These are phyloP conservation scores for Dryadomyces quercus-mongolicae DNA, from an alignment of 2,329 filamentous ascomycete species.

Conservation along the genomic window DNA sequence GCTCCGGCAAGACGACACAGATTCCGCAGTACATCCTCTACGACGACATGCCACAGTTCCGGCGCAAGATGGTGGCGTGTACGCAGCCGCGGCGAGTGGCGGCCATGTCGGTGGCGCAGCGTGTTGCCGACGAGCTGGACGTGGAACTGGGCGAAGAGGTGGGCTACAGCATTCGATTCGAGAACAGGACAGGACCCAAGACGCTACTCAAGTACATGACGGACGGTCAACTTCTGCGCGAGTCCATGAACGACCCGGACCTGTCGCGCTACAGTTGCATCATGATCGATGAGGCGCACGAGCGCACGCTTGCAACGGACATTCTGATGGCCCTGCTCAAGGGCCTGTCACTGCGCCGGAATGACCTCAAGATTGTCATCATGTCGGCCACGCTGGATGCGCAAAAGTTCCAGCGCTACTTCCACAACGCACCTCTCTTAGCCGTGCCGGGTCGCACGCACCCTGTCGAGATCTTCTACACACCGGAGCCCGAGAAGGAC, in stretches of 20 bases:
- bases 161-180: conserved; percentile 97
- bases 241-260: conserved; percentile 92
- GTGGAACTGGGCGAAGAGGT: conserved; percentile 88
- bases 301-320: conserved; percentile 92
- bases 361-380: conserved; percentile 95
- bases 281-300: conserved; percentile 97
- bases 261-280: conserved; percentile 92
- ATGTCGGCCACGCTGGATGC: conserved; percentile 98
- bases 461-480: conserved; percentile 98
- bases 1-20: conserved; percentile 98
- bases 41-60: conserved; percentile 82
- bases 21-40: conserved; percentile 97
- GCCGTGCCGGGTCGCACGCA: conserved; percentile 91
- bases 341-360: conserved; percentile 67
- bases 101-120: conserved; percentile 96
- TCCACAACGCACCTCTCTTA: conserved; percentile 84
- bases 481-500: conserved; percentile 86
- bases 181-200: conserved; percentile 79
- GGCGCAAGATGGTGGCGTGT: conserved; percentile 86
- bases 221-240: conserved; percentile 92
- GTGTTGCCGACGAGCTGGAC: conserved; percentile 95
- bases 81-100: conserved; percentile 96
- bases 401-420: conserved; percentile 96
- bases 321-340: conserved; percentile 95
- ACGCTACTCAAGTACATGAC: conserved; percentile 99